phyloP scores from a whole-genome alignment of 78 protist genomes.

The Dictyostelium capitatum region DNA sequence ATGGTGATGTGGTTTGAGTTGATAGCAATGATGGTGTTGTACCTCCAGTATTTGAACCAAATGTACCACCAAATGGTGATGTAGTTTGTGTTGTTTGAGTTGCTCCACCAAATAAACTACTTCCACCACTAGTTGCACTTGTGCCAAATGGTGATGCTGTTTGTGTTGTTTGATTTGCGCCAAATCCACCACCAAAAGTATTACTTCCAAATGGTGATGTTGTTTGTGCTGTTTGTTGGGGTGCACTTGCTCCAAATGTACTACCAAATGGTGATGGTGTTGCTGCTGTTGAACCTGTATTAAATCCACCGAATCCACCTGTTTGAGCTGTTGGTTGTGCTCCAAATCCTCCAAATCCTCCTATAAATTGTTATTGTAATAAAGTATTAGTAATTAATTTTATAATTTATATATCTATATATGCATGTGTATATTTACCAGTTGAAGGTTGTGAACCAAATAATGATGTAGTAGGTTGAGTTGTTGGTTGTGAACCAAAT shows the following conservation, averaged over 20 bases:
- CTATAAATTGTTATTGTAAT: neutral
- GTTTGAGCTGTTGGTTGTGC: slow-evolving; percentile 2
- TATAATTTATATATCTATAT: neutral
- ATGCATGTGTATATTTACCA: slow-evolving; percentile 7
- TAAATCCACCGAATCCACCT: slow-evolving; percentile 46
- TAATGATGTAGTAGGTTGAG: neutral
- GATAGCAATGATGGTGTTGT: neutral
- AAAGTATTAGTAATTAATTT: neutral
- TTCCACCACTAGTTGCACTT: neutral
- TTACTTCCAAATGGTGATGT: slow-evolving; percentile 40
- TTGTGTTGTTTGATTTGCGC: neutral
- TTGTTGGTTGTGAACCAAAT: slow-evolving; percentile 8
- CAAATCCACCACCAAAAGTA: neutral
- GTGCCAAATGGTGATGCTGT: slow-evolving; percentile 19
- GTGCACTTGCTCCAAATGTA: neutral
- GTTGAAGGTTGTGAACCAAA: slow-evolving; percentile 8
- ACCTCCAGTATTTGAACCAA: neutral
- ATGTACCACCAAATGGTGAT: neutral
- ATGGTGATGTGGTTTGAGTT: slow-evolving; percentile 50
- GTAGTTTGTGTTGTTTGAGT: neutral
- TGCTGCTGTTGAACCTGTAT: neutral
- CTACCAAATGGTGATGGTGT: slow-evolving; percentile 17
- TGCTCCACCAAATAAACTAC: neutral
- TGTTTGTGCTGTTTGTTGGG: slow-evolving; percentile 6
- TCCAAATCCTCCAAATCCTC: slow-evolving; percentile 38